Percentiles rank a stretch among this genome's conserved stretches.
Conservation (phyloP, 805 yeast genomes). For the Kregervanrija delftensis region DNA sequence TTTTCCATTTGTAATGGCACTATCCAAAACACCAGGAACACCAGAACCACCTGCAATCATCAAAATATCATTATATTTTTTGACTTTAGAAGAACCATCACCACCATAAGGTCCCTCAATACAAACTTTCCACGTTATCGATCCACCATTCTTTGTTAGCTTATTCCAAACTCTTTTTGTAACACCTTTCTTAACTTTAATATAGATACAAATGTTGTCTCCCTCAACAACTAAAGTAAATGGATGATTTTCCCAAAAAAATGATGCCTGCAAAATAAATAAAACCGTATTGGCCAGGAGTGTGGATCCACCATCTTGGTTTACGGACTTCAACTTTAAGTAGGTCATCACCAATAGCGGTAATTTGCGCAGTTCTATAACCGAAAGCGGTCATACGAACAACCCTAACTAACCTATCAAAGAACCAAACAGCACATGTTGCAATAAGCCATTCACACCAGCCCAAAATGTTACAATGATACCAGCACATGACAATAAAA, state of each 20-base stretch:
- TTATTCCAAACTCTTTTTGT: conserved; percentile 35
- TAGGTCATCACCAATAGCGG: conserved; percentile 6
- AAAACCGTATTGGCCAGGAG: conserved; percentile 52
- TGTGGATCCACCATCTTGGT: conserved; percentile 32
- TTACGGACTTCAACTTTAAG: conserved; percentile 5
- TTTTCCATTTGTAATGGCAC: conserved; percentile 25
- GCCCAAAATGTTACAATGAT: conserved; percentile 40
- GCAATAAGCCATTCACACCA: conserved; percentile 30
- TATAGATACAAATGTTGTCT: conserved; percentile 31
- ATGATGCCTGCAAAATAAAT: conserved; percentile 45
- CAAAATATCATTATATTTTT: conserved; percentile 41
- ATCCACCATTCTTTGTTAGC: conserved; percentile 12
- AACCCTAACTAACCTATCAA: conserved; percentile 45
- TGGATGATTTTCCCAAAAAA: conserved; percentile 72
- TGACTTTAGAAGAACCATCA: conserved; percentile 44
- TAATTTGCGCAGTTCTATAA: conserved; percentile 12
- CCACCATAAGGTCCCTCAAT: conserved; percentile 61
- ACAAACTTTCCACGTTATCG: conserved; percentile 21
- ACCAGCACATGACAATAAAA: conserved; percentile 49
- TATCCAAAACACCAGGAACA: conserved; percentile 46
- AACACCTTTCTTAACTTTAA: conserved; percentile 47
- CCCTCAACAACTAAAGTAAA: conserved; percentile 45
- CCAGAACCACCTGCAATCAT: conserved; percentile 70
- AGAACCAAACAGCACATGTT: conserved; percentile 41
- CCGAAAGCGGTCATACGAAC: conserved; percentile 18